A percentile compares a stretch with the other conserved stretches of the same genome.
These are phyloP conservation scores for Pichia sp. DNA, from an alignment of 1,139 yeast species.

Conservation along the genomic window DNA sequence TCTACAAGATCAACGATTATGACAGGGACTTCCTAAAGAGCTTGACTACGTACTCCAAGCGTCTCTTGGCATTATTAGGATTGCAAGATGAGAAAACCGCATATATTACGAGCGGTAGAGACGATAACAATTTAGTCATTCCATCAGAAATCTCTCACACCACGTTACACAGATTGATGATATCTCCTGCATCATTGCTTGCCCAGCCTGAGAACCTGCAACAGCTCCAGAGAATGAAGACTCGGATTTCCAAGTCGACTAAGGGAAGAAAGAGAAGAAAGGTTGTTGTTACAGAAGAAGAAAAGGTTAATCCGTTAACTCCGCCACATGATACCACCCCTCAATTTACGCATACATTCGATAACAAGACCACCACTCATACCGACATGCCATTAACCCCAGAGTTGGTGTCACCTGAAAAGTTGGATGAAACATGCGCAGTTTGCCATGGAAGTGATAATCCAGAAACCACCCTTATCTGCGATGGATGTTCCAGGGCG, in stretches of 20 bases:
- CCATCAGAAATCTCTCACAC: slow-evolving; percentile 5
- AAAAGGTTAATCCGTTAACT: slow-evolving; percentile 1
- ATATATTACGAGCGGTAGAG: background rate
- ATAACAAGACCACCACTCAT: background rate
- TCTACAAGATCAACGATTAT: slow-evolving; percentile 15
- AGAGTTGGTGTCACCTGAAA: slow-evolving; percentile 11
- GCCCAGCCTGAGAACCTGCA: slow-evolving; percentile 13
- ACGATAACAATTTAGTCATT: background rate
- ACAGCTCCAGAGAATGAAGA: slow-evolving; percentile 14
- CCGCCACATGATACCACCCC: slow-evolving; percentile 8
- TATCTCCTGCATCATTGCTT: slow-evolving; percentile 15
- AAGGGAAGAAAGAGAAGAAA: background rate
- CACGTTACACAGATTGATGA: slow-evolving; percentile 6
- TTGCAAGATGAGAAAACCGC: slow-evolving; percentile 8
- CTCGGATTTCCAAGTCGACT: slow-evolving; percentile 2
- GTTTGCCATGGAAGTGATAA: slow-evolving; percentile 52
- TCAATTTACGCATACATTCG: background rate
- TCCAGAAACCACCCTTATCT: slow-evolving; percentile 53
- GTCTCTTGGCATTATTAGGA: slow-evolving; percentile 17
- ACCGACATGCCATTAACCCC: slow-evolving; percentile 10
- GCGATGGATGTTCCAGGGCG: slow-evolving; percentile 72
- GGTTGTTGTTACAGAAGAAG: background rate
- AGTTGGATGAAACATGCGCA: slow-evolving; percentile 38
- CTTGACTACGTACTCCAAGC: slow-evolving; percentile 20
- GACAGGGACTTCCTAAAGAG: slow-evolving; percentile 16